Evolutionary conservation across 163 green algal species (phyloP).

Genomic region (Scenedesmus sp.): DNA sequence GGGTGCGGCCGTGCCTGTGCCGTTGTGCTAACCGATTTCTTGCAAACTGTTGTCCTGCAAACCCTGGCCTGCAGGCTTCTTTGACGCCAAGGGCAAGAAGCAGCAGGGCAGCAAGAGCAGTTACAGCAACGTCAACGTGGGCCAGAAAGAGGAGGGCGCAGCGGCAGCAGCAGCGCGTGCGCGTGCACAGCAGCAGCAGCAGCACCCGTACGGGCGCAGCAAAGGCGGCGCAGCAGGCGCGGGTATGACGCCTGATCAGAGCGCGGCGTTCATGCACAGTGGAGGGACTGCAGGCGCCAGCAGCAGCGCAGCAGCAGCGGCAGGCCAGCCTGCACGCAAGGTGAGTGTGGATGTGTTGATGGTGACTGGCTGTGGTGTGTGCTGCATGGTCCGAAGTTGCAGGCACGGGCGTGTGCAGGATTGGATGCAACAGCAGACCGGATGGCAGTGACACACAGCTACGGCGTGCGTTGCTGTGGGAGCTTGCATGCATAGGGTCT

Average conservation of each 20-base stretch:
- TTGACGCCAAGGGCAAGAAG: neutral
- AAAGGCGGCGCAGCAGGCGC: neutral
- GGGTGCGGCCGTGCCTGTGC: neutral
- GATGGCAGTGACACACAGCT: too few species aligned
- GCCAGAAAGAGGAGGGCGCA: conserved; percentile 5
- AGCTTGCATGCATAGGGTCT: too few species aligned
- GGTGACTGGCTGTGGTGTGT: neutral
- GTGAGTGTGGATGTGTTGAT: neutral
- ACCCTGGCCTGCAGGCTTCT: neutral
- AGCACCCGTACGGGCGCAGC: neutral
- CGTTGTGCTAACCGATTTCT: neutral
- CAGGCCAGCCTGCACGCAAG: neutral
- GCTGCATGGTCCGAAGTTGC: too few species aligned
- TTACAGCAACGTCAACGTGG: conserved; percentile 9
- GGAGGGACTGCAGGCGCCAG: neutral
- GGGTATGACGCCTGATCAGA: neutral
- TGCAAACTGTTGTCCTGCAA: neutral
- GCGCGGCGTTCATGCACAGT: neutral
- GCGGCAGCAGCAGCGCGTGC: neutral
- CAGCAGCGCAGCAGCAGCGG: conserved; percentile 9
- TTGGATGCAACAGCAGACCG: too few species aligned
- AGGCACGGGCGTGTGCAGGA: too few species aligned
- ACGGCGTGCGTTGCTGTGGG: too few species aligned
- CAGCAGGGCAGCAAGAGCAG: neutral
- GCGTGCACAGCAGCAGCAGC: conserved; percentile 1